phyloP scores from a whole-genome alignment of 2,329 filamentous ascomycete genomes.

The Paraphoma chrysanthemicola region DNA sequence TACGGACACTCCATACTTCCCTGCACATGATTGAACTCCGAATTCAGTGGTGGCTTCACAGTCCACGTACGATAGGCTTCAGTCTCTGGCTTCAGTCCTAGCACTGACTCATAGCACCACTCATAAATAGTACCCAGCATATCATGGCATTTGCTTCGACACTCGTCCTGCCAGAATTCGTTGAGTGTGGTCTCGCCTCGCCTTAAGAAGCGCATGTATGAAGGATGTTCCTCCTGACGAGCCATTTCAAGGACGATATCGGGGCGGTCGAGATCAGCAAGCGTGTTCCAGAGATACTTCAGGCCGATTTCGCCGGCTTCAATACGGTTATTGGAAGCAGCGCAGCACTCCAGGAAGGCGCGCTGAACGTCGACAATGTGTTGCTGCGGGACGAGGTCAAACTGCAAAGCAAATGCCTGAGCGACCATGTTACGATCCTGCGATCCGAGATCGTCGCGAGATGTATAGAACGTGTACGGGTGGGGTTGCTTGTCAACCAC shows the following conservation, averaged over 20 bases:
- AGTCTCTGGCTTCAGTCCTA: conserved; percentile 48
- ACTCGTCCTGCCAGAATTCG: conserved; percentile 56
- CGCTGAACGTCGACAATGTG: conserved; percentile 32
- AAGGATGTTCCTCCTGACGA: conserved; percentile 56
- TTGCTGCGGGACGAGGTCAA: conserved; percentile 35
- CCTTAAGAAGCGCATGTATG: conserved; percentile 57
- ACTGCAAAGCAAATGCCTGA: conserved; percentile 49
- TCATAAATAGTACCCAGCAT: conserved; percentile 59
- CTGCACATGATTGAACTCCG: conserved; percentile 50
- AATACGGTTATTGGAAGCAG: conserved; percentile 39
- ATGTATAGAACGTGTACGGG: conserved; percentile 51
- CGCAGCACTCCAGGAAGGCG: conserved; percentile 37
- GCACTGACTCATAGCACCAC: conserved; percentile 55
- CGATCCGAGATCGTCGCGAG: conserved; percentile 39
- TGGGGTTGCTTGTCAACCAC: conserved; percentile 28
- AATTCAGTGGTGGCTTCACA: conserved; percentile 48
- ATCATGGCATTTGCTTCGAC: conserved; percentile 56
- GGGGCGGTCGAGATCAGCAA: conserved; percentile 48
- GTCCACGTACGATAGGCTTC: conserved; percentile 52
- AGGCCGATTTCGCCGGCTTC: conserved; percentile 53
- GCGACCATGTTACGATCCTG: conserved; percentile 50
- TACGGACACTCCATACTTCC: conserved; percentile 52
- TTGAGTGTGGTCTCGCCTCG: conserved; percentile 54
- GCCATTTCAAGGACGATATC: conserved; percentile 53
- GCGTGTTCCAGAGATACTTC: conserved; percentile 52